A percentile compares a stretch with the other conserved stretches of the same genome.
phyloP scores from a whole-genome alignment of 169 alveolate species.

The Cryptosporidium canis region DNA sequence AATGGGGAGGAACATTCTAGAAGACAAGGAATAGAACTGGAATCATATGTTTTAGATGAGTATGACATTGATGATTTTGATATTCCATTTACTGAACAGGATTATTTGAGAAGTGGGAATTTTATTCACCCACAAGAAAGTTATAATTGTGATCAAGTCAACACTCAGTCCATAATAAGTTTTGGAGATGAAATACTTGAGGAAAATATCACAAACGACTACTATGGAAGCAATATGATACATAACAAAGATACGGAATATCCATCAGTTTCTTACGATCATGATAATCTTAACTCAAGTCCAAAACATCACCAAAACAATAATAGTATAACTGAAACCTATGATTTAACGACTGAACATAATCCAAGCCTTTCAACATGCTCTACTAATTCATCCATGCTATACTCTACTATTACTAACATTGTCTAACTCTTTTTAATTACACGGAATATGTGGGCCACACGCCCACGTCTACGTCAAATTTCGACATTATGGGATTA shows the following conservation, averaged over 20 bases:
- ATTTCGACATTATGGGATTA: too few relatives aligned
- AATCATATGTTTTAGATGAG: constrained; percentile 25
- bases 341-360: not conserved
- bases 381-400: not conserved
- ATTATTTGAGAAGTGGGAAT: not conserved
- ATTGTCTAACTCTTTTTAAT: not conserved
- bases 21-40: not conserved
- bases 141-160: not conserved
- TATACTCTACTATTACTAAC: not conserved
- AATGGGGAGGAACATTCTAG: not conserved
- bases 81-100: not conserved
- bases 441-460: too few relatives aligned
- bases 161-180: not conserved
- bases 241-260: not conserved
- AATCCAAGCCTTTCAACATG: constrained; percentile 16
- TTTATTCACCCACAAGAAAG: not conserved
- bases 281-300: not conserved
- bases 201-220: not conserved
- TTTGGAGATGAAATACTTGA: not conserved
- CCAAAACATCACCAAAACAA: not conserved
- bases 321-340: not conserved
- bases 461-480: too few relatives aligned
- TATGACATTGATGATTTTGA: constrained; percentile 18
- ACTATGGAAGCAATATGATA: not conserved
- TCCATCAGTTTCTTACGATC: not conserved